Evolutionary conservation across 1,139 yeast genomes (phyloP).

Genomic region (Diutina catenulata): DNA sequence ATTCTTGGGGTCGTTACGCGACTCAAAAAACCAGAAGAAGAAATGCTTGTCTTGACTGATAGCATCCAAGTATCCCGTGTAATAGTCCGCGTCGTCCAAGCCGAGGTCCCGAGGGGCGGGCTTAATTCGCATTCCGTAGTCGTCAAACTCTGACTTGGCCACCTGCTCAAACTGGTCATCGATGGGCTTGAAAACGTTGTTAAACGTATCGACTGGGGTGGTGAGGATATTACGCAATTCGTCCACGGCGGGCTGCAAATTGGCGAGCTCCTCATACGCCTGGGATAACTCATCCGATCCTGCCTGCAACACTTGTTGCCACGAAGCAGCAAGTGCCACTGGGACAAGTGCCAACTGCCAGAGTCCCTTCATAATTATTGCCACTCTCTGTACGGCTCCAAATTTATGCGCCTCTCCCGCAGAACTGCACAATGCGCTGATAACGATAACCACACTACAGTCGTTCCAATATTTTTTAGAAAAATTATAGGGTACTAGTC

Average conservation of each 20-base stretch:
- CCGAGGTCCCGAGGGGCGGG: neutral
- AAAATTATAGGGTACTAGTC: too few species aligned
- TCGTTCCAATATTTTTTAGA: too few species aligned
- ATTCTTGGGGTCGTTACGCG: slow-evolving; percentile 41
- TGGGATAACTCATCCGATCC: neutral
- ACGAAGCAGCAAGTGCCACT: neutral
- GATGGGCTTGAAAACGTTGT: neutral
- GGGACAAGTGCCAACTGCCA: neutral
- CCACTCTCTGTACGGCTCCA: too few species aligned
- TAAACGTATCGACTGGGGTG: neutral
- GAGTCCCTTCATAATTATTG: too few species aligned
- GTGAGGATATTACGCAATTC: neutral
- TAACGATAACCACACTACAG: too few species aligned
- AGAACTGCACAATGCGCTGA: too few species aligned
- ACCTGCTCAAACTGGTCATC: slow-evolving; percentile 1
- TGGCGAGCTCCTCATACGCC: neutral
- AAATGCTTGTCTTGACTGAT: slow-evolving; percentile 53
- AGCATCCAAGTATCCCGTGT: slow-evolving; percentile 54
- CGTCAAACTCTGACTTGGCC: neutral
- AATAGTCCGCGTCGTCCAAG: slow-evolving; percentile 15
- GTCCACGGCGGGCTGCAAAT: neutral
- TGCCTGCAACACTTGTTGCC: neutral
- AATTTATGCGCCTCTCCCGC: too few species aligned
- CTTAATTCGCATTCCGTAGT: neutral
- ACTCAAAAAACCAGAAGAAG: slow-evolving; percentile 70